Base-by-base conservation (phyloP, 805 yeast genomes). In the Monosporozyma aerobia region DNA sequence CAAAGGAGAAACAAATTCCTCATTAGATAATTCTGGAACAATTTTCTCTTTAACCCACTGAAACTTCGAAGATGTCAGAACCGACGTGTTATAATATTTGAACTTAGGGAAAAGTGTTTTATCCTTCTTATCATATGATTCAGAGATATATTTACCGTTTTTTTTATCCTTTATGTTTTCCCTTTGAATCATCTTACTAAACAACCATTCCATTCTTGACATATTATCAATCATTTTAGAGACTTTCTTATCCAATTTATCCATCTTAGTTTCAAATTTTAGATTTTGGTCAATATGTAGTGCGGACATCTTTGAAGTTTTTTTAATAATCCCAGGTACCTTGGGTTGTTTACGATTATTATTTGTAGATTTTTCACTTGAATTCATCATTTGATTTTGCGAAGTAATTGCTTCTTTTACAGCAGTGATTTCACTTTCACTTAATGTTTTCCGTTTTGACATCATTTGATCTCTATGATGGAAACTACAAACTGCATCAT, bases 401-500 rank as follows among this genome's bases (percentile, higher is more conserved):
- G 39, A 13, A 14, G 39, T 35, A 13, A 35, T 13, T 35, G 16
- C 39, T 35, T 35, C 39, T 35, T 35, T 35, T 5, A 35, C 39
- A 5, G 39, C 39, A 14, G 7, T 14, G 5, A 35, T 35, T 35
- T 35, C 39, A 14, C 16, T 35, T 14, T 35, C 39, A 35, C 16
- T 35, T 35, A 35, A 35, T 35, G 39, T 35, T 14, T 39, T 44
- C 45, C 45, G 35, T 23, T 27, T 23, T 40, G 25, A 14, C 5
- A 11, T 16, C 8, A 29, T 9, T 6, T 40, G 57, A 13, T 62
- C 60, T 39, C 60, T 59, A 50, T 61, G 58, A 22, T 56, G 53
- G 49, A 66, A 66, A 2, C 61, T 59, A 51, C 70, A 66, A 3
- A 49, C 51, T 4, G 59, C 53, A 25, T 57, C 52, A 48, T 58